These are phyloP conservation scores for Ceratonia siliqua DNA, from an alignment of 306 rosid species.

Conservation along the genomic window DNA sequence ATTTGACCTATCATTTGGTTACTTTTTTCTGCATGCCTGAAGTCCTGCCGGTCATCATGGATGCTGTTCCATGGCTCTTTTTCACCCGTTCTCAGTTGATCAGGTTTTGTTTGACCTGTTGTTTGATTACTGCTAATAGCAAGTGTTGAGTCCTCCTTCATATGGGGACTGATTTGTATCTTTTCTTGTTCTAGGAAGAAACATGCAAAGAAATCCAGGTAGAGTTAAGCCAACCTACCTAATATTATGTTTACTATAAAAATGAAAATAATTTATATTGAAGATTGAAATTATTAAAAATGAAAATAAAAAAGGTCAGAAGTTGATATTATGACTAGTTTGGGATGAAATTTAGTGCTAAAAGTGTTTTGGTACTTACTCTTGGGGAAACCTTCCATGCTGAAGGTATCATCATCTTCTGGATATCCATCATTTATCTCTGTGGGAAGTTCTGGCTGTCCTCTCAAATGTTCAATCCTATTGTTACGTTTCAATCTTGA, in stretches of 20 bases:
- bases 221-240: background rate
- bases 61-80: slow-evolving; percentile 1
- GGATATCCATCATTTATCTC: slow-evolving; percentile 45
- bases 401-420: slow-evolving; percentile 33
- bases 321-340: background rate
- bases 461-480: slow-evolving; percentile 50
- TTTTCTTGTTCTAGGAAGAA: slow-evolving; percentile 20
- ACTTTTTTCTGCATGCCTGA: background rate
- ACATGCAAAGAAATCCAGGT: slow-evolving; percentile 21
- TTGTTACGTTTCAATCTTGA: slow-evolving; percentile 55
- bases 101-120: slow-evolving; percentile 14
- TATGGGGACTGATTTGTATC: slow-evolving; percentile 15
- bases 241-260: background rate
- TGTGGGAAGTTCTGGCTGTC: slow-evolving; percentile 16
- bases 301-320: background rate
- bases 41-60: background rate
- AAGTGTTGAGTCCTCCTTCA: slow-evolving; percentile 27
- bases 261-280: background rate
- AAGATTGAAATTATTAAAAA: background rate
- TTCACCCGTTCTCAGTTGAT: background rate
- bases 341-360: background rate
- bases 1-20: slow-evolving; percentile 24
- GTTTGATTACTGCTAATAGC: background rate
- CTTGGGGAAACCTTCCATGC: slow-evolving; percentile 25
- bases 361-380: slow-evolving; percentile 36